Conservation (phyloP, 2,329 filamentous ascomycete species). For the Pseudopyricularia javanii region DNA sequence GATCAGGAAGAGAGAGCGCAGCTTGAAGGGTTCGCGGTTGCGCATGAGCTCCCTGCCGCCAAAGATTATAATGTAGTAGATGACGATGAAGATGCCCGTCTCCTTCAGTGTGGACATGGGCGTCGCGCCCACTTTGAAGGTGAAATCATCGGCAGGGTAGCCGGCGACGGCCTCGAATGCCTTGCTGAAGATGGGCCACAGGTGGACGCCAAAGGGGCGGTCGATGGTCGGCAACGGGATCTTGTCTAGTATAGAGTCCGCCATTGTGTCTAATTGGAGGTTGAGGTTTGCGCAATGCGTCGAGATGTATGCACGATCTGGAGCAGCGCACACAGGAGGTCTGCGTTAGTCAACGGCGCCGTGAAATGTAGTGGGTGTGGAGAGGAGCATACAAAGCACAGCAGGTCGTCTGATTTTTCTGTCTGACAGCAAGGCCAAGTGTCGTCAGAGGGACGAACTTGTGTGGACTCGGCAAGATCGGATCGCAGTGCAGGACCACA, state of each 20-base stretch:
- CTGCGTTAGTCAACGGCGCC: background rate
- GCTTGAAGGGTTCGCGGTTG: slow-evolving; percentile 70
- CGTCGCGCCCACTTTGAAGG: slow-evolving; percentile 68
- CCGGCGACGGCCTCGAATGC: slow-evolving; percentile 65
- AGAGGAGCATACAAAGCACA: background rate
- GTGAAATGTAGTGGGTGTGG: background rate
- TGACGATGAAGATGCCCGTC: slow-evolving; percentile 65
- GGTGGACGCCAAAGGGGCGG: slow-evolving; percentile 75
- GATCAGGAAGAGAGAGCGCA: slow-evolving; percentile 82
- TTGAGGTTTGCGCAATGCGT: background rate
- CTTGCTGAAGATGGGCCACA: slow-evolving; percentile 94
- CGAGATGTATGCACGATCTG: background rate
- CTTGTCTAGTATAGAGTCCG: slow-evolving; percentile 7
- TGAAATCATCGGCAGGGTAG: slow-evolving; percentile 77
- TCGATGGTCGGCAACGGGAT: slow-evolving; percentile 72
- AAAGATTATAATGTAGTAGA: slow-evolving; percentile 91
- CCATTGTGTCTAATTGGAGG: slow-evolving; percentile 6
- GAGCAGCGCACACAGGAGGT: background rate
- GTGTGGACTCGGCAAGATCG: background rate
- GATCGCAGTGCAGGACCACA: background rate
- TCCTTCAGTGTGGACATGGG: slow-evolving; percentile 83
- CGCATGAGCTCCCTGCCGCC: slow-evolving; percentile 89
- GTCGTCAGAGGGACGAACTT: background rate
- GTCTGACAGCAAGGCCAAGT: background rate
- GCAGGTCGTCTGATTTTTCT: background rate